phyloP scores from a whole-genome alignment of 345 rosid genomes.

The Populus alba region DNA sequence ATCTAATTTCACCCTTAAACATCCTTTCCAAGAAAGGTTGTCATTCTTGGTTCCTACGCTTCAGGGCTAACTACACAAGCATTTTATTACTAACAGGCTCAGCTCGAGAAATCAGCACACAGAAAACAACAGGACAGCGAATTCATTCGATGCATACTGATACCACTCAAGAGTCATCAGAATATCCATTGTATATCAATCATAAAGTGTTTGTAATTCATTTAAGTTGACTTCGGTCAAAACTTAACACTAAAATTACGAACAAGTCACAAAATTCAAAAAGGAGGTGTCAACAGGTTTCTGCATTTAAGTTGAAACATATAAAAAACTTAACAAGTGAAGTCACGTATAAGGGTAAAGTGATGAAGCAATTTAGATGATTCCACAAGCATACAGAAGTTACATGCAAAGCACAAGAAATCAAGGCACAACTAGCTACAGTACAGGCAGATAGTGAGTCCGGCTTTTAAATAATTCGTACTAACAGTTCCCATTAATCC shows the following conservation, averaged over 20 bases:
- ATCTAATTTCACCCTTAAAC: background rate
- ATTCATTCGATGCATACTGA: background rate
- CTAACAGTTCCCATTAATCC: background rate
- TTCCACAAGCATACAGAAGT: background rate
- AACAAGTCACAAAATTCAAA: background rate
- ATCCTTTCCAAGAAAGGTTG: background rate
- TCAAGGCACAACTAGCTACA: background rate
- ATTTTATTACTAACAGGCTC: background rate
- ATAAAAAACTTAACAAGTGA: background rate
- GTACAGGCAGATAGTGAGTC: background rate
- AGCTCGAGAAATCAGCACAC: background rate
- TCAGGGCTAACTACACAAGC: background rate
- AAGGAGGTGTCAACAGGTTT: background rate
- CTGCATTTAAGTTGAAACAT: background rate
- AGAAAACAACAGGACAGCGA: background rate
- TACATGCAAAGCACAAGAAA: background rate
- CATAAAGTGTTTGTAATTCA: background rate
- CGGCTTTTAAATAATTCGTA: too few species aligned
- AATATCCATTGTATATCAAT: background rate
- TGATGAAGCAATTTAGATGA: background rate
- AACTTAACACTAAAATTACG: background rate
- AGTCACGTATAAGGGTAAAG: too few species aligned
- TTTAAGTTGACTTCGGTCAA: background rate
- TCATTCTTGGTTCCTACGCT: background rate
- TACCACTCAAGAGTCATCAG: background rate